Evolutionary conservation across 257 asterid genomes (phyloP).

Genomic region (Galeopsis tetrahit): DNA sequence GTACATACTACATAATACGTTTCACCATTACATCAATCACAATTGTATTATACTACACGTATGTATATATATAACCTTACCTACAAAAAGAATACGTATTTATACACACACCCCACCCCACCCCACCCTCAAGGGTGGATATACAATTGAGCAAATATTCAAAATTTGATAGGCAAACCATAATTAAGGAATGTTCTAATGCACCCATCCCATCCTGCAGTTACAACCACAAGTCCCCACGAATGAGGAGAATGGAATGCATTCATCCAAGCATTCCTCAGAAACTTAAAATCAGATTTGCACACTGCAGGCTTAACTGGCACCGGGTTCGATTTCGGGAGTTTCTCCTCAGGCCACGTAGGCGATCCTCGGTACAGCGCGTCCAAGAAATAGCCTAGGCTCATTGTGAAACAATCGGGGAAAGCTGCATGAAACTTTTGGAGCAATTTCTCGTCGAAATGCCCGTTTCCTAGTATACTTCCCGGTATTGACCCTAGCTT

Average conservation of each 20-base stretch:
- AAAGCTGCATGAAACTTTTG: conserved; percentile 51
- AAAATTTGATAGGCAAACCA: conserved; percentile 74
- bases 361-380: conserved; percentile 60
- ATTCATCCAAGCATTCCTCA: conserved; percentile 67
- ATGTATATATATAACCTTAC: neutral
- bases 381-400: conserved; percentile 72
- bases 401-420: conserved; percentile 61
- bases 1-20: neutral
- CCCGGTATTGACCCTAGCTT: conserved; percentile 52
- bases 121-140: neutral
- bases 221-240: conserved; percentile 89
- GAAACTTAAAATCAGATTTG: conserved; percentile 69
- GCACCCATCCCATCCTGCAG: conserved; percentile 96
- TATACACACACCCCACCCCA: neutral
- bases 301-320: conserved; percentile 41
- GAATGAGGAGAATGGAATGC: conserved; percentile 64
- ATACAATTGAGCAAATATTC: conserved; percentile 28
- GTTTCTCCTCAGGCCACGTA: conserved; percentile 85
- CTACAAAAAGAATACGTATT: conserved; percentile 24
- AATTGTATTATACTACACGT: neutral
- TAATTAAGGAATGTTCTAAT: conserved; percentile 84
- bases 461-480: conserved; percentile 45
- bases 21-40: conserved; percentile 1
- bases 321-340: conserved; percentile 42
- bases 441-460: conserved; percentile 50